Percentiles rank a stretch among this genome's conserved stretches.
phyloP scores from a whole-genome alignment of 2,329 filamentous ascomycete genomes.

The Diaporthe citri region DNA sequence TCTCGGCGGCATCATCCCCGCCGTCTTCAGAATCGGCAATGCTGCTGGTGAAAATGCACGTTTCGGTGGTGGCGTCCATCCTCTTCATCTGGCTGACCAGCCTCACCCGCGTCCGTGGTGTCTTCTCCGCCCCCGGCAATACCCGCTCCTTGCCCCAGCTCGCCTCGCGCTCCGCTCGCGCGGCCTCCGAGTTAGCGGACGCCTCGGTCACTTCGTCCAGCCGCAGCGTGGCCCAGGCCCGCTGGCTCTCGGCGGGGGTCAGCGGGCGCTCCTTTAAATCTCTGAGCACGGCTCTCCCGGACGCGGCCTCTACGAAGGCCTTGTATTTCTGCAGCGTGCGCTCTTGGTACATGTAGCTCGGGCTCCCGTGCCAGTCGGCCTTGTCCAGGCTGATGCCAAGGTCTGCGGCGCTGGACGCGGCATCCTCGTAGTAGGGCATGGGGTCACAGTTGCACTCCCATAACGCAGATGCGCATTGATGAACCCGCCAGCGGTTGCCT shows the following conservation, averaged over 20 bases:
- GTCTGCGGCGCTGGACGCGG: not conserved
- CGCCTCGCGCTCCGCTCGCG: not conserved
- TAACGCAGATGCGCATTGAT: not conserved
- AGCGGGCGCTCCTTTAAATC: not conserved
- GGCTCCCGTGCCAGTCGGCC: not conserved
- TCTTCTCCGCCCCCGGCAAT: not conserved
- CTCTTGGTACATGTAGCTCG: not conserved
- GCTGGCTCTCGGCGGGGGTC: not conserved
- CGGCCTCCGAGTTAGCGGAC: not conserved
- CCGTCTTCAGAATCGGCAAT: not conserved
- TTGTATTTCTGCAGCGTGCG: not conserved
- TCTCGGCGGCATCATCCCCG: not conserved
- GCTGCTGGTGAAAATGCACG: slow-evolving; percentile 1
- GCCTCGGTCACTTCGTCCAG: not conserved
- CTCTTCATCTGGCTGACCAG: not conserved
- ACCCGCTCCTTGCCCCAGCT: not conserved
- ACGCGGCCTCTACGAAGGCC: not conserved
- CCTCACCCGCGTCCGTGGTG: not conserved
- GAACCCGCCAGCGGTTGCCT: not conserved
- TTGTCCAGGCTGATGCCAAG: not conserved
- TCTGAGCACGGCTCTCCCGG: not conserved
- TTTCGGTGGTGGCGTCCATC: not conserved
- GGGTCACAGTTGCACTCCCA: not conserved
- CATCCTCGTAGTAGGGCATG: not conserved
- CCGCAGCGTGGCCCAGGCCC: not conserved